A percentile compares a stretch with the other conserved stretches of the same genome.
Conservation (phyloP, 768 basidiomycete genomes). For the Russula compacta region DNA sequence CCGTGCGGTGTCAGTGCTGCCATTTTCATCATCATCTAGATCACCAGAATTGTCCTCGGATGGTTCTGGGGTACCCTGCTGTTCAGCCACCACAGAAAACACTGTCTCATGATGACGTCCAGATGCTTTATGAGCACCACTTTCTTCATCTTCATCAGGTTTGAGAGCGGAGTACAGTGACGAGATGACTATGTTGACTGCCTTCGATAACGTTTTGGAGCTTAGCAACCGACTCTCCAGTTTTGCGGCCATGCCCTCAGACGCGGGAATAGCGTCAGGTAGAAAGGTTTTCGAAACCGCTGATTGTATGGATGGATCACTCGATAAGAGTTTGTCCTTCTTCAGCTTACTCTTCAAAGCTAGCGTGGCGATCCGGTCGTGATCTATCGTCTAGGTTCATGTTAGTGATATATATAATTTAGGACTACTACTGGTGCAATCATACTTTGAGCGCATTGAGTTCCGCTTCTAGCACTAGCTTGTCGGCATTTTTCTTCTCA, state of each 20-base stretch:
- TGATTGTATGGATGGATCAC: conserved; percentile 32
- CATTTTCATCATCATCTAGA: conserved; percentile 21
- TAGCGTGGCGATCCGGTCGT: conserved; percentile 48
- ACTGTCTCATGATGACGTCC: background rate
- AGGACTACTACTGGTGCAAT: background rate
- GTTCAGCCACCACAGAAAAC: background rate
- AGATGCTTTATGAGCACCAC: background rate
- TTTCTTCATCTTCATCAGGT: conserved; percentile 16
- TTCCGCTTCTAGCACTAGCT: conserved; percentile 46
- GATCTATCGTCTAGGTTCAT: conserved; percentile 42
- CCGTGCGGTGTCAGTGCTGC: conserved; percentile 1
- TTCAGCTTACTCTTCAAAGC: conserved; percentile 66
- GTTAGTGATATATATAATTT: background rate
- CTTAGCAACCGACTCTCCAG: conserved; percentile 67
- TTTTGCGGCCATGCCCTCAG: conserved; percentile 44
- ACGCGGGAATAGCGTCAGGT: conserved; percentile 5
- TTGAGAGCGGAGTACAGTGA: conserved; percentile 38
- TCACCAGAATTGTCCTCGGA: conserved; percentile 33
- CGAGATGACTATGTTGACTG: conserved; percentile 43
- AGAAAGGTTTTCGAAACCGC: conserved; percentile 27
- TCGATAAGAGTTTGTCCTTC: conserved; percentile 53
- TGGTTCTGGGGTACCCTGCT: background rate
- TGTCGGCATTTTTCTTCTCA: conserved; percentile 33
- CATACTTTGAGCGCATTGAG: conserved; percentile 58
- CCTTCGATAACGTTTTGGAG: conserved; percentile 61